Evolutionary conservation across 164 flowering plant species (phyloP), one percentile per base, ranked within the genome.

Genomic region (Magnolia changhungtana): DNA sequence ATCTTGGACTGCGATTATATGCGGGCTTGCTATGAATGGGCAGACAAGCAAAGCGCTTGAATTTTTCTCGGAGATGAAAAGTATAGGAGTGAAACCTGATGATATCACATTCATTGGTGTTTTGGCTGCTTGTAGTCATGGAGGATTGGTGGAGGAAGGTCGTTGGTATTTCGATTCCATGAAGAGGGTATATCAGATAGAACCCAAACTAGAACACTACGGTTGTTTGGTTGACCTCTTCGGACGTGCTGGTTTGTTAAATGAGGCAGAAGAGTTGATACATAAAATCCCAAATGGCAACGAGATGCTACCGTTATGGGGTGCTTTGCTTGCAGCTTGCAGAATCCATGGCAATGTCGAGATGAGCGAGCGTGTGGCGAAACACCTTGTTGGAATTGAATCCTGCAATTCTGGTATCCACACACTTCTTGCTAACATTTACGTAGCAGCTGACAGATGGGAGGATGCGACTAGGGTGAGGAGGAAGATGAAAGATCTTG

Each of bases 91-190:
- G 13, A 86, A 74, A 79, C 94, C 94, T 18, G 96, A 93, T 85
- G 91, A 88, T 79, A 81, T 93, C 71, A 89, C 98, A 49, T 90
- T 89, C 69, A 83, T 92, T 45, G 97, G 92, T 37, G 90, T 92
- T 79, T 82, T 94, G 66, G 90, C 85, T 76, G 98, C 98, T 31
- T 93, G 98, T 79, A 89, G 81, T 80, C 96, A 91, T 78, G 98
- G 90, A 13, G 93, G 96, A 50, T 76, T 92, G 82, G 91, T 92
- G 19, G 87, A 87, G 65, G 92, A 90, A 83, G 96, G 97, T 7
- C 82, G 86, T 0, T 24, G 55, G 72, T 78, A 85, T 77, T 94
- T 94, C 74, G 61, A 80, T 61, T 86, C 85, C 27, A 94, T 94
- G 97, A 81, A n/a, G 72, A 75, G 76, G 21, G 10, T 74, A 7